Evolutionary conservation across 2,329 filamentous ascomycete species (phyloP).

Genomic region (Diaporthe vaccinii): DNA sequence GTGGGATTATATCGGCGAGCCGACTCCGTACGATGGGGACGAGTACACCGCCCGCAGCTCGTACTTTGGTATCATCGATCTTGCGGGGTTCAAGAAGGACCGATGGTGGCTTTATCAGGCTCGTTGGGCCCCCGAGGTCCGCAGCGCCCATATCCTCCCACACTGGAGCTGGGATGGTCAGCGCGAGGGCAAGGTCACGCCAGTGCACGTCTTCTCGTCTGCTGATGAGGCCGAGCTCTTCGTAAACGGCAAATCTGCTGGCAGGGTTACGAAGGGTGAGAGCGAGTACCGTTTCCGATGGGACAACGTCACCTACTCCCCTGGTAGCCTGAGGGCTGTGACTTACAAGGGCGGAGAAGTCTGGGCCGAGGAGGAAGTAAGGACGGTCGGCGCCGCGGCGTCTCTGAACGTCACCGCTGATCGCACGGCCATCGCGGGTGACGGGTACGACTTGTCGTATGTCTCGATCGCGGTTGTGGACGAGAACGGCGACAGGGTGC

Average conservation of each 20-base stretch:
- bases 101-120: constrained; percentile 68
- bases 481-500: constrained; percentile 57
- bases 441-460: constrained; percentile 62
- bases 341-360: constrained; percentile 61
- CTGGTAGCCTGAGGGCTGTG: constrained; percentile 61
- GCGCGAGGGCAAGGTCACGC: constrained; percentile 60
- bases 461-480: constrained; percentile 62
- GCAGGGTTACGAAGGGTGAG: constrained; percentile 52
- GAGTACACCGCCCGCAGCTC: constrained; percentile 56
- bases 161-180: constrained; percentile 68
- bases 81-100: constrained; percentile 70
- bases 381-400: constrained; percentile 57
- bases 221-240: constrained; percentile 69
- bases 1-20: constrained; percentile 65
- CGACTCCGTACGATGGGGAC: constrained; percentile 59
- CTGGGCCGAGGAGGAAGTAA: constrained; percentile 60
- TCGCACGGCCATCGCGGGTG: constrained; percentile 53
- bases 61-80: constrained; percentile 69
- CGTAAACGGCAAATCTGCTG: constrained; percentile 62
- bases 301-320: constrained; percentile 62
- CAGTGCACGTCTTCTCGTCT: constrained; percentile 66
- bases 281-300: constrained; percentile 64
- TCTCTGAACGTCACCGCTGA: constrained; percentile 57
- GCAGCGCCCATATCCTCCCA: constrained; percentile 65
- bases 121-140: constrained; percentile 64